Evolutionary conservation across 2,329 filamentous ascomycete genomes (phyloP).

Genomic region (Colletotrichum sp.): DNA sequence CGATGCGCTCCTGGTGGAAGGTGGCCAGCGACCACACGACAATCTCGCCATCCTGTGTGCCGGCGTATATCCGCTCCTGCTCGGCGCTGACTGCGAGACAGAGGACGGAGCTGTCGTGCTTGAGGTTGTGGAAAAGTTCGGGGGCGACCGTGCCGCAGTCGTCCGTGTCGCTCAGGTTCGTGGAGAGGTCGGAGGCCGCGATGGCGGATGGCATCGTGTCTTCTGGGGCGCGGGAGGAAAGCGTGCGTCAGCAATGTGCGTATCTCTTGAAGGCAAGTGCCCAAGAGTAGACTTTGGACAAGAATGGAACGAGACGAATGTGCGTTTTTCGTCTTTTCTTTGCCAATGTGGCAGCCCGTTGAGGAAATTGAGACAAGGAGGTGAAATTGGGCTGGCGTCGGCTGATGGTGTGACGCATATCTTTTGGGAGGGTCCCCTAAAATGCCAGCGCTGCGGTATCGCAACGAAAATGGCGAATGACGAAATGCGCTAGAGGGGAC

Average conservation of each 20-base stretch:
- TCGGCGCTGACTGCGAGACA: slow-evolving; percentile 81
- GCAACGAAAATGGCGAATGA: slow-evolving; percentile 20
- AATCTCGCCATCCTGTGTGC: slow-evolving; percentile 93
- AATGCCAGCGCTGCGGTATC: slow-evolving; percentile 4
- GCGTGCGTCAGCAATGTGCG: neutral
- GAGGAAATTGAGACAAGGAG: neutral
- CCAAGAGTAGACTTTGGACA: neutral
- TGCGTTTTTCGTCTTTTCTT: neutral
- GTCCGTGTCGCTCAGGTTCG: slow-evolving; percentile 22
- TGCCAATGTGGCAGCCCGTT: neutral
- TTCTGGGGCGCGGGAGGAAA: neutral
- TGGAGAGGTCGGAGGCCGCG: slow-evolving; percentile 21
- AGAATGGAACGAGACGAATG: neutral
- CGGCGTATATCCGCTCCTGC: slow-evolving; percentile 84
- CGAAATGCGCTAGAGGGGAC: slow-evolving; percentile 16
- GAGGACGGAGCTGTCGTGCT: slow-evolving; percentile 81
- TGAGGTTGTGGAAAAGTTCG: slow-evolving; percentile 75
- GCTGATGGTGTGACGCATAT: neutral
- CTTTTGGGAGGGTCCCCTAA: neutral
- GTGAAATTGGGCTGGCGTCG: neutral
- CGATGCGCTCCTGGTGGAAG: slow-evolving; percentile 78
- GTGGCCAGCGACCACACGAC: slow-evolving; percentile 89
- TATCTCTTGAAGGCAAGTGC: neutral
- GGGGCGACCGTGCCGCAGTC: slow-evolving; percentile 46
- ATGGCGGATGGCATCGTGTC: slow-evolving; percentile 21